Conservation (phyloP, 2,329 filamentous ascomycete genomes). For the Ophiosphaerella herpotricha region DNA sequence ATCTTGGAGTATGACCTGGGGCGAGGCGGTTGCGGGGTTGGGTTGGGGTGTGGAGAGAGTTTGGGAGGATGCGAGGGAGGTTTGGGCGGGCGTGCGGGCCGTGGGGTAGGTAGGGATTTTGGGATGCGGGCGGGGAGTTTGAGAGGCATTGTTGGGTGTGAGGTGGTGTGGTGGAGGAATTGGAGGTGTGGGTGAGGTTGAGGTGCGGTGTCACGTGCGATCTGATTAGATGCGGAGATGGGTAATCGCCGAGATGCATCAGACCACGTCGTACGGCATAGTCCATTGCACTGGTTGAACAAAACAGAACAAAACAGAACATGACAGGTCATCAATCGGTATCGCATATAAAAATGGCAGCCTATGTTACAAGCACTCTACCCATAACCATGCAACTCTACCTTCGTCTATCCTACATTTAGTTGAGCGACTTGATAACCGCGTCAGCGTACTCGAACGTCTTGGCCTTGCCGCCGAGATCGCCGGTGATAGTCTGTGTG, state of each 20-base stretch:
- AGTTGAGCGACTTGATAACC: slow-evolving; percentile 72
- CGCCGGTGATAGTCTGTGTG: slow-evolving; percentile 76
- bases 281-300: neutral
- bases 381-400: no score
- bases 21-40: slow-evolving; percentile 5
- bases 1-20: slow-evolving; percentile 9
- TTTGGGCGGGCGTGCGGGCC: no score
- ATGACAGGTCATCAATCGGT: slow-evolving; percentile 17
- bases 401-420: slow-evolving; percentile 12
- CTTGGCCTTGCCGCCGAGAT: slow-evolving; percentile 95
- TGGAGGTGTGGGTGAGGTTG: neutral
- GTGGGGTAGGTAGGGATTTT: slow-evolving; percentile 3
- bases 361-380: slow-evolving; percentile 42
- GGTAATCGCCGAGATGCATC: no score
- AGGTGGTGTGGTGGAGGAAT: neutral
- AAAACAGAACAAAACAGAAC: neutral
- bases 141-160: slow-evolving; percentile 21
- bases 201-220: slow-evolving; percentile 17
- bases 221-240: slow-evolving; percentile 23
- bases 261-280: no score
- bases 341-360: slow-evolving; percentile 29
- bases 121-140: slow-evolving; percentile 28
- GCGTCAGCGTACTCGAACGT: slow-evolving; percentile 91
- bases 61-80: slow-evolving; percentile 5
- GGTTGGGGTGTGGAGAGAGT: slow-evolving; percentile 1